Evolutionary conservation across 129 eudicot genomes (phyloP).

Genomic region (Tanacetum coccineum): DNA sequence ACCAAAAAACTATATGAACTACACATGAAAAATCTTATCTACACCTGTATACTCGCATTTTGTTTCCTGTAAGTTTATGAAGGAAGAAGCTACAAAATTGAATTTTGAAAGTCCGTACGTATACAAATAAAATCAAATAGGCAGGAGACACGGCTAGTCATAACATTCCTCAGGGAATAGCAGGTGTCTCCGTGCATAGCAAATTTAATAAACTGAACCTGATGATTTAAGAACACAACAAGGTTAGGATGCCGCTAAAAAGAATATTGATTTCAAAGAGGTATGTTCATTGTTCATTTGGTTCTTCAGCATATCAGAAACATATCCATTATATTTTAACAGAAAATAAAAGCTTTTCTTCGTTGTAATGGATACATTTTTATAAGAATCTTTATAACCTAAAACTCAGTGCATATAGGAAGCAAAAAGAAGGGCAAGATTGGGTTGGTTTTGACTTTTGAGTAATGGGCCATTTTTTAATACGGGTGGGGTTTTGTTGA

Average conservation of each 20-base stretch:
- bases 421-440: no score
- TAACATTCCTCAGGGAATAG: conserved; percentile 4
- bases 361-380: background rate
- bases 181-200: conserved; percentile 7
- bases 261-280: background rate
- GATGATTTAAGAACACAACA: conserved; percentile 9
- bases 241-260: conserved; percentile 11
- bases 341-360: background rate
- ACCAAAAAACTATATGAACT: conserved; percentile 18
- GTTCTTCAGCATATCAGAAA: background rate
- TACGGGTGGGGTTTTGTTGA: no score
- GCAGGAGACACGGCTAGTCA: conserved; percentile 4
- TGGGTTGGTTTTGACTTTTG: no score
- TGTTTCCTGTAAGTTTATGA: background rate
- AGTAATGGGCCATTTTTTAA: no score
- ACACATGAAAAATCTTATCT: conserved; percentile 9
- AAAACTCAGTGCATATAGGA: no score
- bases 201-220: conserved; percentile 26
- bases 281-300: background rate
- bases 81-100: background rate
- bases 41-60: conserved; percentile 21
- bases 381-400: background rate
- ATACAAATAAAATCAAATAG: conserved; percentile 21
- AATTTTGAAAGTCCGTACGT: conserved; percentile 12
- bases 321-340: background rate